Conservation (phyloP, 306 rosid genomes). For the Nissolia schottii region DNA sequence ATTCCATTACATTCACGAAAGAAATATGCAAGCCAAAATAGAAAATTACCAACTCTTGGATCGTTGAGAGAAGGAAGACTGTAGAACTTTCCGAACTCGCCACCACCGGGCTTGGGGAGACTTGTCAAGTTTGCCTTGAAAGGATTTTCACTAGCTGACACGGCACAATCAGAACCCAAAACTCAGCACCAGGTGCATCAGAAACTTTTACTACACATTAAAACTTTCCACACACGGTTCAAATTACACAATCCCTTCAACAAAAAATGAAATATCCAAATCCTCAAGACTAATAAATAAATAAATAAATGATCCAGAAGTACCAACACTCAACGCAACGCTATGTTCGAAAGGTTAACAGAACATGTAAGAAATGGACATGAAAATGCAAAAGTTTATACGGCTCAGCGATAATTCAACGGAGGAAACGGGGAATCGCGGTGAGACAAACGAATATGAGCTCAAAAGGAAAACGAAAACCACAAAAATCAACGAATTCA, state of each 20-base stretch:
- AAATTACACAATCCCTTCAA: background rate
- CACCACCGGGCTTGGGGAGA: slow-evolving; percentile 42
- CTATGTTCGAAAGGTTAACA: background rate
- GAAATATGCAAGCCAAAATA: background rate
- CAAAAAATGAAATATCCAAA: background rate
- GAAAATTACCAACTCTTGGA: slow-evolving; percentile 34
- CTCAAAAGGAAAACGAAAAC: background rate
- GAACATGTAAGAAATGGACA: background rate
- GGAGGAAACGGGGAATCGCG: background rate
- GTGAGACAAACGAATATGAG: background rate
- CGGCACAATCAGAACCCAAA: background rate
- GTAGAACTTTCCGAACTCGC: slow-evolving; percentile 39
- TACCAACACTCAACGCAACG: background rate
- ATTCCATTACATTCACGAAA: background rate
- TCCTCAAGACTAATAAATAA: background rate
- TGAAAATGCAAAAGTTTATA: background rate
- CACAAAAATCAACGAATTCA: background rate
- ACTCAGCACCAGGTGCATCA: background rate
- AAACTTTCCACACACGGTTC: background rate
- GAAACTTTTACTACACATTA: background rate
- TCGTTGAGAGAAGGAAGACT: slow-evolving; percentile 39
- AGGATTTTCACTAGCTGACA: slow-evolving; percentile 34
- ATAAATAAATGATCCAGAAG: background rate
- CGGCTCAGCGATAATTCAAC: background rate
- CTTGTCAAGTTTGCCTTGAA: slow-evolving; percentile 36